Evolutionary conservation across 805 yeast genomes (phyloP).

Genomic region (Wickerhamomyces alni): DNA sequence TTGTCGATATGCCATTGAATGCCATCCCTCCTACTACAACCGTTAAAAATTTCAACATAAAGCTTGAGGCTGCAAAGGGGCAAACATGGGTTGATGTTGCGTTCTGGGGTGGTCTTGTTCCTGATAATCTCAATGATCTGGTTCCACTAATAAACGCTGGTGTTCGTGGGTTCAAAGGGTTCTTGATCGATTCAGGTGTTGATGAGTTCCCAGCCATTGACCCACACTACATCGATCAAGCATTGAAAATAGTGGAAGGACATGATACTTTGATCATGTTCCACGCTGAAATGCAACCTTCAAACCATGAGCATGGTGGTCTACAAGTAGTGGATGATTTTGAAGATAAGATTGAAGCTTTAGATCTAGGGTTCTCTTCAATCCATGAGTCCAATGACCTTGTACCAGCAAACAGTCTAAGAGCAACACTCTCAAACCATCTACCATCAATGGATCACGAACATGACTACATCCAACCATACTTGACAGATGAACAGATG

Average conservation of each 20-base stretch:
- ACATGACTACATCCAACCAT: constrained; percentile 8
- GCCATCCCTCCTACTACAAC: constrained; percentile 96
- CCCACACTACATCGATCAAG: constrained; percentile 56
- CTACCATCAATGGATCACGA: constrained; percentile 4
- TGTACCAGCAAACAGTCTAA: constrained; percentile 3
- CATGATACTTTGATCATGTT: constrained; percentile 74
- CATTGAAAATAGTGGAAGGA: constrained; percentile 58
- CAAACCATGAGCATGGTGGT: constrained; percentile 26
- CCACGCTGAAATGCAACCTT: constrained; percentile 85
- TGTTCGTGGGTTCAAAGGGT: constrained; percentile 91
- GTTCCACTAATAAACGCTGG: constrained; percentile 77
- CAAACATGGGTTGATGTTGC: constrained; percentile 92
- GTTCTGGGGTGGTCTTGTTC: constrained; percentile 95
- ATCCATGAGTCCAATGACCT: neutral
- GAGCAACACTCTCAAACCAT: constrained; percentile 3
- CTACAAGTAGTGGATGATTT: constrained; percentile 11
- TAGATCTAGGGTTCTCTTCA: constrained; percentile 13
- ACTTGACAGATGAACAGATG: constrained; percentile 45
- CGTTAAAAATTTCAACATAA: constrained; percentile 64
- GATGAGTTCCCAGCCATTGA: constrained; percentile 88
- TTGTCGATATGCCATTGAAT: constrained; percentile 92
- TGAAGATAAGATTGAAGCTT: constrained; percentile 19
- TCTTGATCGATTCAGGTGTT: constrained; percentile 91
- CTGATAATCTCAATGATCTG: constrained; percentile 64
- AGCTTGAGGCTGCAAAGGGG: constrained; percentile 70